phyloP scores from a whole-genome alignment of 139 green algal species.

The Chlorella sorokiniana region DNA sequence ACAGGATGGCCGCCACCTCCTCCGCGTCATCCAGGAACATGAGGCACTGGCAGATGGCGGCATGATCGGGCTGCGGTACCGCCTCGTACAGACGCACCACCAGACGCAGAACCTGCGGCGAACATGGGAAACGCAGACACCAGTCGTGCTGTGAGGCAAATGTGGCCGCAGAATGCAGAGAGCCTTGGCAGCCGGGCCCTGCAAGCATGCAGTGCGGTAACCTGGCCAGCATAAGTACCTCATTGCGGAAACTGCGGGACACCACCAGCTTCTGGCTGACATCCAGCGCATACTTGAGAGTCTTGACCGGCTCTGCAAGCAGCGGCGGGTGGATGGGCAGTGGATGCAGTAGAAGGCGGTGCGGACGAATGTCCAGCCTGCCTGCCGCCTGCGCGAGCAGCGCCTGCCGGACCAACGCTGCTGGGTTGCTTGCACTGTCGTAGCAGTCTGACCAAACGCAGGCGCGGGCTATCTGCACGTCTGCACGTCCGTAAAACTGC shows the following conservation, averaged over 20 bases:
- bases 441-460: too few relatives aligned
- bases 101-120: slow-evolving; percentile 77
- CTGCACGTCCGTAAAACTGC: too few relatives aligned
- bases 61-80: slow-evolving; percentile 69
- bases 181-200: too few relatives aligned
- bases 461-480: too few relatives aligned
- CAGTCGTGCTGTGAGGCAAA: not conserved
- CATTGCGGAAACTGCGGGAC: slow-evolving; percentile 80
- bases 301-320: slow-evolving; percentile 34
- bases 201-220: not conserved
- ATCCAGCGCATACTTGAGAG: slow-evolving; percentile 83
- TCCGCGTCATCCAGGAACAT: slow-evolving; percentile 88
- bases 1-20: slow-evolving; percentile 84
- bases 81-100: slow-evolving; percentile 81
- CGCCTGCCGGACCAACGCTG: too few relatives aligned
- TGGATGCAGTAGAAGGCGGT: too few relatives aligned
- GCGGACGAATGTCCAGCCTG: too few relatives aligned
- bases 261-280: slow-evolving; percentile 84
- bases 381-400: too few relatives aligned
- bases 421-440: too few relatives aligned
- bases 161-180: too few relatives aligned
- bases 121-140: not conserved
- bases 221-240: too few relatives aligned
- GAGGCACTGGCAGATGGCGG: slow-evolving; percentile 91
- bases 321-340: too few relatives aligned